Percentiles rank a stretch among this genome's conserved stretches.
phyloP scores from a whole-genome alignment of 2,329 filamentous ascomycete species.

The Coniochaeta ligniaria region DNA sequence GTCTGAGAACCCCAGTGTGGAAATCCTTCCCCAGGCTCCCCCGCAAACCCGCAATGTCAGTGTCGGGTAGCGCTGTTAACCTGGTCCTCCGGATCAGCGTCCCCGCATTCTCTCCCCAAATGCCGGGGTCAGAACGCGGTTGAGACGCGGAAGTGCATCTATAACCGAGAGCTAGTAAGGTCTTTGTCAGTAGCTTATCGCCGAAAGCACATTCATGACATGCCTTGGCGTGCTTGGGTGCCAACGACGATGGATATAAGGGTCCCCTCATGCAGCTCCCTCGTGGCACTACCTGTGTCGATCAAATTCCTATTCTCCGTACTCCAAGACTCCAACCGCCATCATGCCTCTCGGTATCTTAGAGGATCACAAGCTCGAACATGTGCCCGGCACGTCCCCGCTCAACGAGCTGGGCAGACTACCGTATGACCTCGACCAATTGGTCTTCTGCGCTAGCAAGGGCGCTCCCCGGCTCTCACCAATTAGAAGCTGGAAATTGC shows the following conservation, averaged over 20 bases:
- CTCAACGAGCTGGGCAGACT: slow-evolving; percentile 15
- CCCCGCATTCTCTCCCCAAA: background rate
- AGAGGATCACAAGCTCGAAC: slow-evolving; percentile 16
- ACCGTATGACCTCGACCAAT: too few species aligned
- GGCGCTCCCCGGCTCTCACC: too few species aligned
- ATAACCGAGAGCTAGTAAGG: background rate
- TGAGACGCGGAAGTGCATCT: background rate
- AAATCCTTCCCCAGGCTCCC: background rate
- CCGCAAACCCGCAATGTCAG: background rate
- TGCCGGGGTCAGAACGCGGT: background rate
- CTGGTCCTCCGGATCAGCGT: background rate
- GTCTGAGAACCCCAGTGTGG: background rate
- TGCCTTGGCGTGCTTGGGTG: background rate
- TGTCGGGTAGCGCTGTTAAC: background rate
- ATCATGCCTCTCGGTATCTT: slow-evolving; percentile 17
- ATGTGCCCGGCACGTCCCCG: slow-evolving; percentile 18
- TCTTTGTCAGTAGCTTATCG: background rate
- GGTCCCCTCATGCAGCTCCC: background rate
- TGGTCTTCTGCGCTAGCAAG: too few species aligned
- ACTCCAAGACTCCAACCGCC: background rate
- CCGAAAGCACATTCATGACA: background rate
- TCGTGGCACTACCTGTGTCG: background rate
- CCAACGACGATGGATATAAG: background rate
- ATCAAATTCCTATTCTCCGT: background rate
- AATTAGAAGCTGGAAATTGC: too few species aligned